Percentiles rank a stretch among this genome's conserved stretches.
These are phyloP conservation scores for Capsicum chinense DNA, from an alignment of 257 asterid species.

Conservation along the genomic window DNA sequence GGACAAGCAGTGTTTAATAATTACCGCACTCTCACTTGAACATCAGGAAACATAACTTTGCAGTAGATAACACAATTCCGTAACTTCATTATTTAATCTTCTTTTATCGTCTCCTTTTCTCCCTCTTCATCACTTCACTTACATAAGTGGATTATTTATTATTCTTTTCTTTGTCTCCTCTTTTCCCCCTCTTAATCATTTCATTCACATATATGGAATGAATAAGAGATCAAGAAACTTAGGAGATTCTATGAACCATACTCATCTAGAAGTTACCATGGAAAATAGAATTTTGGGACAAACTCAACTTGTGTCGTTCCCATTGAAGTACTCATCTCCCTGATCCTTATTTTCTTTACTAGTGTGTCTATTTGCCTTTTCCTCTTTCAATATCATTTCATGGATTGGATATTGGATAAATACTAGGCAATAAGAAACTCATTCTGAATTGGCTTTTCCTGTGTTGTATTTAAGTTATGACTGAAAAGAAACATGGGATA, in stretches of 20 bases:
- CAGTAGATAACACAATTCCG: not conserved
- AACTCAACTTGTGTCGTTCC: not conserved
- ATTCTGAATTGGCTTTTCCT: too few relatives aligned
- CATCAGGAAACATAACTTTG: not conserved
- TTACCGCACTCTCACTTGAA: not conserved
- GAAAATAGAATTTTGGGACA: not conserved
- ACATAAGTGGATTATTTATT: too few relatives aligned
- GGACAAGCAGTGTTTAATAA: not conserved
- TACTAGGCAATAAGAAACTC: too few relatives aligned
- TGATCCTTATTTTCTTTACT: not conserved
- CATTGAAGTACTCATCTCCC: not conserved
- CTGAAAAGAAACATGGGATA: not conserved
- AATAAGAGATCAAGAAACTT: not conserved
- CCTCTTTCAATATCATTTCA: not conserved
- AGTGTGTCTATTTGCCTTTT: not conserved
- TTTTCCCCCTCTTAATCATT: not conserved
- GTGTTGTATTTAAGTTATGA: too few relatives aligned
- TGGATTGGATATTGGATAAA: too few relatives aligned
- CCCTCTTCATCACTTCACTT: too few relatives aligned
- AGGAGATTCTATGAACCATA: not conserved
- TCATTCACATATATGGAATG: not conserved
- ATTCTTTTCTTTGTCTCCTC: too few relatives aligned
- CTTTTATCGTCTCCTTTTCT: not conserved
- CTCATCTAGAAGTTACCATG: not conserved
- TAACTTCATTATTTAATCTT: not conserved